Base-by-base conservation (phyloP, 2,329 filamentous ascomycete species). In the Taxawa tesnikishii region DNA sequence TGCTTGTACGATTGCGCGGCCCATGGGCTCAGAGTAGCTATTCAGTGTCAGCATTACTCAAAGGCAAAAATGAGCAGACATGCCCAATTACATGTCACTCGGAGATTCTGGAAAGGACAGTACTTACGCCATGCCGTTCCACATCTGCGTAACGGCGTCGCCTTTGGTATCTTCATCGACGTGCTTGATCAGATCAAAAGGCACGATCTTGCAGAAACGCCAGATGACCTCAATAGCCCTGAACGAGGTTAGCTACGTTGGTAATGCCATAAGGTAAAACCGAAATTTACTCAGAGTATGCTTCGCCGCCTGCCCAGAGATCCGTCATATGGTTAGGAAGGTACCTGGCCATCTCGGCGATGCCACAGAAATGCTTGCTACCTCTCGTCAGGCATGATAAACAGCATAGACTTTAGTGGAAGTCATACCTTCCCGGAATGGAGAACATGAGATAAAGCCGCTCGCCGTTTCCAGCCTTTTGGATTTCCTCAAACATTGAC, bases 71-170 rank as follows among this genome's bases (percentile, higher is more conserved):
- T n/a, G n/a, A n/a, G n/a, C n/a, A n/a, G n/a, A n/a, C n/a, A n/a
- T n/a, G n/a, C n/a, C n/a, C n/a, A 12, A n/a, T 9, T 27, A 23
- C 6, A 30, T 10, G 14, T n/a, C 3, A 32, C n/a, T n/a, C n/a
- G n/a, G 13, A 28, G 24, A 9, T 9, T 15, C 13, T 29, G 14
- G 4, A n/a, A 7, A 30, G 8, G 7, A 10, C 11, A 12, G 5
- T 19, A 28, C 34, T 32, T 28, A 36, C 34, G 29, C 15, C 34
- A 37, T 37, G 13, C 34, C 34, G 8, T 37, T 37, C 34, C 34
- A 37, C 34, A 37, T 37, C 23, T 37, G 34, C 4, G 34, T 37
- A 13, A 32, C 27, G 4, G 29, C 28, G 10, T 9, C 21, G 15
- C 13, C 13, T n/a, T 36, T 26, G 16, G 17, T 16, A 14, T 28